Conservation (phyloP, 805 yeast species). For the Cyberlindnera sargentensis region DNA sequence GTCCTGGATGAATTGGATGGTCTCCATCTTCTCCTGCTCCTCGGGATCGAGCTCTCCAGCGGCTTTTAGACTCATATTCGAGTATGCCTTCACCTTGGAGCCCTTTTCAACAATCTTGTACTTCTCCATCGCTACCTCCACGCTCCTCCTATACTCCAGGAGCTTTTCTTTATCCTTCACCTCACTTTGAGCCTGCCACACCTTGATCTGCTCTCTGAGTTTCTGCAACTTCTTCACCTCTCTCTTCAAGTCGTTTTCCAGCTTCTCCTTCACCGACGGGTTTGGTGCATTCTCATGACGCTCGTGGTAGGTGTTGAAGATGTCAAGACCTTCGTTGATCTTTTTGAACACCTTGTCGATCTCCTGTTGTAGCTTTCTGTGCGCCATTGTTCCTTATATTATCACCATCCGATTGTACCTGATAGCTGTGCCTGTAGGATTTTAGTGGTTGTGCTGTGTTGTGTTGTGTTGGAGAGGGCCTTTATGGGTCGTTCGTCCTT, state of each 20-base stretch:
- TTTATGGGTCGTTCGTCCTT: too few relatives aligned
- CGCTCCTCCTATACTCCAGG: conserved; percentile 64
- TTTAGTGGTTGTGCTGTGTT: too few relatives aligned
- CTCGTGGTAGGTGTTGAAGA: conserved; percentile 78
- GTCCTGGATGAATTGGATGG: conserved; percentile 59
- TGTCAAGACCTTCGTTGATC: conserved; percentile 82
- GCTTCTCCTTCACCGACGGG: conserved; percentile 82
- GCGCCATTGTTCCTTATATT: conserved; percentile 19
- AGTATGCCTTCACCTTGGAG: conserved; percentile 87
- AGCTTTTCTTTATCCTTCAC: conserved; percentile 82
- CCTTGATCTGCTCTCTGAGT: conserved; percentile 88
- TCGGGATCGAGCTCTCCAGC: conserved; percentile 61
- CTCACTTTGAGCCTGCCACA: conserved; percentile 86
- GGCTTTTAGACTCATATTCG: conserved; percentile 73
- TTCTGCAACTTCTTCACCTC: conserved; percentile 93
- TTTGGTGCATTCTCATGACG: conserved; percentile 76
- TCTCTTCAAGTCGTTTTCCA: conserved; percentile 85
- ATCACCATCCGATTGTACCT: conserved; percentile 5
- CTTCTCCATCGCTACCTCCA: conserved; percentile 84
- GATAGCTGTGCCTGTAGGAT: too few relatives aligned
- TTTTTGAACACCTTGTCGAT: conserved; percentile 87
- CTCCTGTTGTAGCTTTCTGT: conserved; percentile 38
- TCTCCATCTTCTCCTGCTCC: conserved; percentile 71
- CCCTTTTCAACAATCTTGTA: conserved; percentile 91
- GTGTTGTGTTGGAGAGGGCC: too few relatives aligned